Evolutionary conservation across 352 stramenopile genomes (phyloP).

Genomic region (Phytophthora colocasiae): DNA sequence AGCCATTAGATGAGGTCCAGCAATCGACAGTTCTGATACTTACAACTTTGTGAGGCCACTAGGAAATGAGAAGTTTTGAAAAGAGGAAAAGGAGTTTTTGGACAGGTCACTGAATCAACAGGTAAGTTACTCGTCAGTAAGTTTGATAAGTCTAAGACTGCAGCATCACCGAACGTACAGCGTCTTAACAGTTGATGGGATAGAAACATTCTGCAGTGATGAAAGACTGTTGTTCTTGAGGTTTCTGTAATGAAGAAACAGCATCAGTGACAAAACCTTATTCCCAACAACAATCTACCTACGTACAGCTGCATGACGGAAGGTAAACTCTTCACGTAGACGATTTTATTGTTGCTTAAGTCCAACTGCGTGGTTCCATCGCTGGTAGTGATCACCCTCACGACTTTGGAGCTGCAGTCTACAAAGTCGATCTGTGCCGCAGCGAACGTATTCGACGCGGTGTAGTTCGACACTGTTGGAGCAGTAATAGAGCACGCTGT

Average conservation of each 20-base stretch:
- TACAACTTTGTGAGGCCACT: conserved; percentile 42
- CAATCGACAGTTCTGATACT: too few relatives aligned
- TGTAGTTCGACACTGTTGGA: conserved; percentile 27
- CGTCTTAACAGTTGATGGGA: conserved; percentile 33
- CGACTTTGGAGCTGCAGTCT: conserved; percentile 32
- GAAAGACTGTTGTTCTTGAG: conserved; percentile 47
- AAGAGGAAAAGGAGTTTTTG: conserved; percentile 39
- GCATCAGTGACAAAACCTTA: too few relatives aligned
- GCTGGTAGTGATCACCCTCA: conserved; percentile 21
- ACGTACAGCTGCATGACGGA: conserved; percentile 38
- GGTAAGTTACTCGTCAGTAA: neutral
- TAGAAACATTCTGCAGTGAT: conserved; percentile 27
- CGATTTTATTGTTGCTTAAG: conserved; percentile 34
- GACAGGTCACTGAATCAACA: conserved; percentile 40
- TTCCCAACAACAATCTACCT: neutral
- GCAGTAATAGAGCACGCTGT: conserved; percentile 7
- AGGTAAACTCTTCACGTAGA: conserved; percentile 41
- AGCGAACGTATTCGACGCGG: conserved; percentile 5
- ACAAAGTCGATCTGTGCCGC: conserved; percentile 28
- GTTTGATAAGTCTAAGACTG: too few relatives aligned
- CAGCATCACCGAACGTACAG: conserved; percentile 34
- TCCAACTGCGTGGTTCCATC: conserved; percentile 29
- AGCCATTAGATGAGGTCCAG: too few relatives aligned
- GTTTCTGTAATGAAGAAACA: conserved; percentile 18
- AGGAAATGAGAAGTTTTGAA: conserved; percentile 34